These are phyloP conservation scores for Rubroshorea leprosula DNA, from an alignment of 345 rosid species.

Conservation along the genomic window DNA sequence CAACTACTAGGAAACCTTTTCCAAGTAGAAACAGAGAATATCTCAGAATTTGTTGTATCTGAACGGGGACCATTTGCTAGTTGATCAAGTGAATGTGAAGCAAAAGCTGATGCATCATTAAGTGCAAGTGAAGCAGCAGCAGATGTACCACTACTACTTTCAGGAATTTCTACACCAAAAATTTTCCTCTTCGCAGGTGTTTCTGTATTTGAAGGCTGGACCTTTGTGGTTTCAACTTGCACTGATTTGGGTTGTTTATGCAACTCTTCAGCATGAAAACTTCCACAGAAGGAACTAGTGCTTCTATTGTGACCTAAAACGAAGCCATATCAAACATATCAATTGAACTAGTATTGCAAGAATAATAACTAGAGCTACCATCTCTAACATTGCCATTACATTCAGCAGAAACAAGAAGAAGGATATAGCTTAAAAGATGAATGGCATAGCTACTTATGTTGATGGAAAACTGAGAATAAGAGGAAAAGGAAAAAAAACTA, in stretches of 20 bases:
- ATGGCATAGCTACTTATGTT: too few relatives aligned
- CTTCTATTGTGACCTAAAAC: slow-evolving; percentile 23
- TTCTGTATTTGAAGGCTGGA: slow-evolving; percentile 11
- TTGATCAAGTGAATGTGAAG: slow-evolving; percentile 11
- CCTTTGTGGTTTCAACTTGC: slow-evolving; percentile 17
- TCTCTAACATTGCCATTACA: too few relatives aligned
- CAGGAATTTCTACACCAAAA: slow-evolving; percentile 36
- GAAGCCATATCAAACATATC: slow-evolving; percentile 7
- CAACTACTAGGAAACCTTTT: slow-evolving; percentile 16
- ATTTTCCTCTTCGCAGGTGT: slow-evolving; percentile 17
- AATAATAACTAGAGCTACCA: background rate
- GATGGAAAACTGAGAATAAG: too few relatives aligned
- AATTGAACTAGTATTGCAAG: background rate
- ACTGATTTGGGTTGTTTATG: slow-evolving; percentile 11
- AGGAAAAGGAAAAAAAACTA: background rate
- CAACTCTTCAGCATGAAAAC: slow-evolving; percentile 17
- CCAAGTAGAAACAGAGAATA: slow-evolving; percentile 24
- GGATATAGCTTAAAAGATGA: too few relatives aligned
- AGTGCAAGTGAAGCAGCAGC: slow-evolving; percentile 9
- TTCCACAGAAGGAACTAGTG: slow-evolving; percentile 12
- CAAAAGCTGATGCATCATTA: slow-evolving; percentile 15
- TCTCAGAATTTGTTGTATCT: slow-evolving; percentile 18
- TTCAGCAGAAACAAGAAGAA: too few relatives aligned
- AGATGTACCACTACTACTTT: slow-evolving; percentile 16
- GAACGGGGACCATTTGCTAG: slow-evolving; percentile 16